Evolutionary conservation across 2,329 filamentous ascomycete genomes (phyloP).

Genomic region (Lasiodiplodia sp.): DNA sequence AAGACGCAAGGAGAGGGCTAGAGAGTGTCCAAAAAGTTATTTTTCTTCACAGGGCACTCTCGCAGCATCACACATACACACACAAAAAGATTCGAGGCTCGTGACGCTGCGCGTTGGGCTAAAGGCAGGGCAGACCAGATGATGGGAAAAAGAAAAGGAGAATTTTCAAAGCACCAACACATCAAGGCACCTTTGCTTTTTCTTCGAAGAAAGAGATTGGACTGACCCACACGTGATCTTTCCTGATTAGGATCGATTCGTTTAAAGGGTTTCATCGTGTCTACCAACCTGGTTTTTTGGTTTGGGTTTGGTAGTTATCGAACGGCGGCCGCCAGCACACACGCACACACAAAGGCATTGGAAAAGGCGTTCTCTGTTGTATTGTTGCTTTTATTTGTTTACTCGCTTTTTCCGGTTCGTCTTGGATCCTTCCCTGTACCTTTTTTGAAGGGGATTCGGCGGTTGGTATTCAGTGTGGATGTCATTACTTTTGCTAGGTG

Average conservation of each 20-base stretch:
- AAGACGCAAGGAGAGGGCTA: constrained; percentile 27
- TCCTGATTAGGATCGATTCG: background rate
- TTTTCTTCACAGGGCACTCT: background rate
- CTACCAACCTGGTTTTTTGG: background rate
- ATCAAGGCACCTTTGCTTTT: background rate
- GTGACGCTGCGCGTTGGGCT: constrained; percentile 25
- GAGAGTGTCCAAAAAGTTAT: background rate
- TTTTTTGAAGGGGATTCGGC: background rate
- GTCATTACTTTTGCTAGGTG: background rate
- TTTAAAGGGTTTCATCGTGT: background rate
- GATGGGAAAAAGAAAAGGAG: background rate
- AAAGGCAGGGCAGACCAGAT: background rate
- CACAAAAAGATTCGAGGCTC: constrained; percentile 14
- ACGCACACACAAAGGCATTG: constrained; percentile 15
- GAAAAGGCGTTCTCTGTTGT: constrained; percentile 3
- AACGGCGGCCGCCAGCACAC: constrained; percentile 3
- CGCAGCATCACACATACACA: background rate
- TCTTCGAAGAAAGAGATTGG: background rate
- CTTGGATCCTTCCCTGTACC: constrained; percentile 18
- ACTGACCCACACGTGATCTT: background rate
- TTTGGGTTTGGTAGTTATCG: background rate
- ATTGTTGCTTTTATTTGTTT: background rate
- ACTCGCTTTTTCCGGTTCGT: constrained; percentile 2
- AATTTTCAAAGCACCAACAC: constrained; percentile 3
- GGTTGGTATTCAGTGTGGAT: background rate